Evolutionary conservation across 2,329 filamentous ascomycete genomes (phyloP).

Genomic region (Fusarium camptoceras): DNA sequence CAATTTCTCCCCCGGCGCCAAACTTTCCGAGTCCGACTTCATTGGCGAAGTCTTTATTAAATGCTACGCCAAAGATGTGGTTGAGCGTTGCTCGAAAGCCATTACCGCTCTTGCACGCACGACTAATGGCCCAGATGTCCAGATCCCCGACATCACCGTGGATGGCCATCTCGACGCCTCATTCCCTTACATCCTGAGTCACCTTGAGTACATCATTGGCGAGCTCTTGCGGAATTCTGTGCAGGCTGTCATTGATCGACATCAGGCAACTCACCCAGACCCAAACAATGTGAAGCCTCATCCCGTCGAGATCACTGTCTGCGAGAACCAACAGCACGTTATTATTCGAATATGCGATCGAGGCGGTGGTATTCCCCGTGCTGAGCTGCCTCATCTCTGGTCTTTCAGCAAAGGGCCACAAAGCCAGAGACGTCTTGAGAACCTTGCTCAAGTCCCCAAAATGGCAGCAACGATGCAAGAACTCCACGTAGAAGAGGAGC

Average conservation of each 20-base stretch:
- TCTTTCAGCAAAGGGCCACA: slow-evolving; percentile 95
- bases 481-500: slow-evolving; percentile 65
- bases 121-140: slow-evolving; percentile 77
- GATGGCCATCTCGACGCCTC: slow-evolving; percentile 88
- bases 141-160: slow-evolving; percentile 83
- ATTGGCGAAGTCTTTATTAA: slow-evolving; percentile 96
- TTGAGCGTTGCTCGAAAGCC: slow-evolving; percentile 82
- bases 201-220: slow-evolving; percentile 96
- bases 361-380: slow-evolving; percentile 88
- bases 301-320: slow-evolving; percentile 93
- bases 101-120: slow-evolving; percentile 79
- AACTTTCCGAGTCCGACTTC: slow-evolving; percentile 80
- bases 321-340: slow-evolving; percentile 92
- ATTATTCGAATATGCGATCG: slow-evolving; percentile 97
- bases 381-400: slow-evolving; percentile 91
- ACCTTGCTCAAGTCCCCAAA: slow-evolving; percentile 86
- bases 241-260: slow-evolving; percentile 87
- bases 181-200: slow-evolving; percentile 95
- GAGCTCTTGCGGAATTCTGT: slow-evolving; percentile 96
- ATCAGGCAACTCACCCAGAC: slow-evolving; percentile 56
- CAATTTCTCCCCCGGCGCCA: slow-evolving; percentile 87
- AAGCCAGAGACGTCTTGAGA: slow-evolving; percentile 80
- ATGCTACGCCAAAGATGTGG: slow-evolving; percentile 90
- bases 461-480: slow-evolving; percentile 96
- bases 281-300: slow-evolving; percentile 63